These are phyloP conservation scores for Schoenoplectus triqueter DNA, from an alignment of 202 grass and related monocot species.

Conservation along the genomic window DNA sequence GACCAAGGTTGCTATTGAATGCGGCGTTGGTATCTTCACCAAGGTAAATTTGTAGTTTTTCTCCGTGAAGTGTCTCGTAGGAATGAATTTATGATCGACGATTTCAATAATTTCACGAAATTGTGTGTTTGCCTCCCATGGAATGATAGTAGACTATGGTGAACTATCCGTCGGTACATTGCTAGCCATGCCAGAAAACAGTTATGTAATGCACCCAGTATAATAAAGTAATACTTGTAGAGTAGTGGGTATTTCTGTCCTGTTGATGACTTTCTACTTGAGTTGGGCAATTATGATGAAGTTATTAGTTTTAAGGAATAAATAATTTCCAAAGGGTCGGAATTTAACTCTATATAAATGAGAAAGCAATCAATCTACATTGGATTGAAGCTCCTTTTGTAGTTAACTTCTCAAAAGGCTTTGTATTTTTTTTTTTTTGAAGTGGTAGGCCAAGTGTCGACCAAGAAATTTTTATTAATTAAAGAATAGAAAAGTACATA, in stretches of 20 bases:
- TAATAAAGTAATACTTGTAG: not conserved
- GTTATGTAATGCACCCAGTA: not conserved
- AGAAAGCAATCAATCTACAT: not conserved
- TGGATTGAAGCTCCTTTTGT: not conserved
- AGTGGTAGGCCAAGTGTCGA: no score
- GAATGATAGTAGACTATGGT: not conserved
- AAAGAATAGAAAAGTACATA: no score
- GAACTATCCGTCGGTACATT: not conserved
- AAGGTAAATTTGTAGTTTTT: conserved; percentile 46
- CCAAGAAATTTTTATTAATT: no score
- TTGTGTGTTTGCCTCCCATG: not conserved
- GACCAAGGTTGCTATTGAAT: conserved; percentile 76
- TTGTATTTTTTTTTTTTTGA: not conserved
- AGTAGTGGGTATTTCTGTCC: not conserved
- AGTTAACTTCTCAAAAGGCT: not conserved
- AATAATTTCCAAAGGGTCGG: not conserved
- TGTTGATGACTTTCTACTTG: not conserved
- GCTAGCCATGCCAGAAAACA: conserved; percentile 8
- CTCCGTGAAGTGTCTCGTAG: not conserved
- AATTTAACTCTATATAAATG: conserved; percentile 15
- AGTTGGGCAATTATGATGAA: not conserved
- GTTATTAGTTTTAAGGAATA: not conserved
- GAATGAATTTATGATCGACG: not conserved
- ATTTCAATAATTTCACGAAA: not conserved
- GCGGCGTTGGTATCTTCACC: conserved; percentile 66